A percentile compares a stretch with the other conserved stretches of the same genome.
These are phyloP conservation scores for Phylloporus rhodoxanthus DNA, from an alignment of 768 basidiomycete species.

Conservation along the genomic window DNA sequence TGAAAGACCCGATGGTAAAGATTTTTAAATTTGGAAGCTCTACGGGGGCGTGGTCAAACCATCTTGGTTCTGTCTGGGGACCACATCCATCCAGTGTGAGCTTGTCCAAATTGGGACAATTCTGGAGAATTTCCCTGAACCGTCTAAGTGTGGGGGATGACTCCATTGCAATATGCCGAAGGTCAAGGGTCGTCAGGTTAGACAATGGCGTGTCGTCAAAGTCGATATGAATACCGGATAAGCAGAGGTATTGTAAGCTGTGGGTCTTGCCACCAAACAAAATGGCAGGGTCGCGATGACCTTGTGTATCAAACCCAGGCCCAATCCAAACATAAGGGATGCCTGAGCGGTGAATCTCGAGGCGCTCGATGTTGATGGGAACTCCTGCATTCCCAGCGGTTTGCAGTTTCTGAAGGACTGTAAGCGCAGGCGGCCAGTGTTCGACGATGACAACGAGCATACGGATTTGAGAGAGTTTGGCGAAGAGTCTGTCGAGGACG, in stretches of 20 bases:
- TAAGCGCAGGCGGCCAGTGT: conserved; percentile 48
- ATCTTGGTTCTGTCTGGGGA: conserved; percentile 34
- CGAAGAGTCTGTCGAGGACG: conserved; percentile 47
- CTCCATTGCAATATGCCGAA: conserved; percentile 54
- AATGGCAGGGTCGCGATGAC: conserved; percentile 33
- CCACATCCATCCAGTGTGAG: conserved; percentile 61
- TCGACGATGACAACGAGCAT: conserved; percentile 54
- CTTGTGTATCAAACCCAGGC: conserved; percentile 33
- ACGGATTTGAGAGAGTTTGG: conserved; percentile 52
- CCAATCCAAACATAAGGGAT: conserved; percentile 43
- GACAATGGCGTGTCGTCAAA: conserved; percentile 44
- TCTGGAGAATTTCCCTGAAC: conserved; percentile 49
- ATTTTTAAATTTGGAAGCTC: conserved; percentile 44
- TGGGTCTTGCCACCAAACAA: conserved; percentile 47
- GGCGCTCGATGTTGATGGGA: conserved; percentile 47
- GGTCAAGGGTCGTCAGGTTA: conserved; percentile 59
- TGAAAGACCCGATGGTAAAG: conserved; percentile 55
- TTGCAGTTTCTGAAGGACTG: conserved; percentile 46
- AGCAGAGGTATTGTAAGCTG: conserved; percentile 43
- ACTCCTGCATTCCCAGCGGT: conserved; percentile 28
- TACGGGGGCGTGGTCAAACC: conserved; percentile 35
- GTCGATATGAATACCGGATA: conserved; percentile 58
- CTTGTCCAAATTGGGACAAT: conserved; percentile 46
- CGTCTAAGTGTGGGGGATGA: conserved; percentile 43
- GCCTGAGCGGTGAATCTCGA: conserved; percentile 61